Evolutionary conservation across 352 stramenopile species (phyloP), one percentile per base, ranked within the genome.

Genomic region (Phytophthora quininea): DNA sequence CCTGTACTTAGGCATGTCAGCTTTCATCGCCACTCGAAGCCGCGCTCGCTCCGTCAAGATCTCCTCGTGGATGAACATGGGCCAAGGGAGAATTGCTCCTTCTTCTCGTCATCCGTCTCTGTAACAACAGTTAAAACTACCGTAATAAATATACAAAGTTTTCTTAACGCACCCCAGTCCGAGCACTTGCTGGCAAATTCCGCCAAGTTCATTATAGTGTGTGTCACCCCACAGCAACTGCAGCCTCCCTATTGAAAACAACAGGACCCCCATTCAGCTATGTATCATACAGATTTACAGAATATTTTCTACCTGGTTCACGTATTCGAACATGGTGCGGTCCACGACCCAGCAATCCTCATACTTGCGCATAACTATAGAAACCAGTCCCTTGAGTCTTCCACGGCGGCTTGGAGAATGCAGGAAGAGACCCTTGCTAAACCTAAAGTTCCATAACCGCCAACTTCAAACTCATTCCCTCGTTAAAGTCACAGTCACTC

Each of bases 301-400:
- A 24, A 24, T 24, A 24, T 24, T 24, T 24, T 24, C 19, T 24
- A 91, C 85, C 76, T 93, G 83, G 67, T 94, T 94, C 42, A 98
- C 82, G 71, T 97, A 98, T 65, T 98, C 91, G 78, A 98, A 98
- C 88, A 98, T 93, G 35, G 89, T 96, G 46, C 90, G 88, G 75
- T 98, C 93, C 40, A 98, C 88, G 52, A 98, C 88, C 89, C 87
- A 95, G 27, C 72, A 77, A 64, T 95, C 88, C 19, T 92, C 79
- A 65, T 90, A 93, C 58, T 87, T 86, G 49, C 79, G 74, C 78
- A 93, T 90, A 4, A 31, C 64, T 19, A 3, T 10, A 54, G 2
- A 32, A 11, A 38, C 42, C 52, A 12, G 15, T 35, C 4, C 11
- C 55, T 69, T 59, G 37, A 14, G 59, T 62, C 54, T 63, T 45